Conservation (phyloP, 2,329 filamentous ascomycete genomes). For the Nigrospora osmanthi region DNA sequence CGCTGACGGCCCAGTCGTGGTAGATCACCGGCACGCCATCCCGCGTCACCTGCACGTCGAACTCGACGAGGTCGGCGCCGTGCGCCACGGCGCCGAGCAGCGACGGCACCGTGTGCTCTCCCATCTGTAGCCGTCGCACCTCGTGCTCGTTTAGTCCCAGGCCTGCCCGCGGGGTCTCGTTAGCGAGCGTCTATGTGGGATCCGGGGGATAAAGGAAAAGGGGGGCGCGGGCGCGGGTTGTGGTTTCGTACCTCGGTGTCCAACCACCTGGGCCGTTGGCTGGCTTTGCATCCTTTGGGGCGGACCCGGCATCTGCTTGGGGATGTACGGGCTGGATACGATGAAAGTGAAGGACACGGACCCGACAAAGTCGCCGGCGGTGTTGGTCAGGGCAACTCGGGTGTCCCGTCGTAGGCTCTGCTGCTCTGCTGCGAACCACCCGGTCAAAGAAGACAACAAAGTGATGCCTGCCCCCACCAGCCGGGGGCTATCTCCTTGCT, state of each 20-base stretch:
- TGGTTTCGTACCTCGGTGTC: conserved; percentile 3
- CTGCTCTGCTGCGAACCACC: conserved; percentile 5
- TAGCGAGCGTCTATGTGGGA: no score
- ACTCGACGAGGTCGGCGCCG: conserved; percentile 12
- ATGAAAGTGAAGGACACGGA: conserved; percentile 4
- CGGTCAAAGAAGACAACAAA: conserved; percentile 1
- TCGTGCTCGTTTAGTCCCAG: conserved; percentile 1
- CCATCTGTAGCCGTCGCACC: not conserved
- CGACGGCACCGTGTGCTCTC: not conserved
- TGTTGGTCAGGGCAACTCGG: conserved; percentile 1
- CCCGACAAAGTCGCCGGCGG: conserved; percentile 1
- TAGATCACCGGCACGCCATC: conserved; percentile 30
- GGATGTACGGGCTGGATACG: conserved; percentile 1
- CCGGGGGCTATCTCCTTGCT: not conserved
- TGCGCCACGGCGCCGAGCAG: not conserved
- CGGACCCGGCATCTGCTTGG: not conserved
- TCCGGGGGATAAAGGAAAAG: no score
- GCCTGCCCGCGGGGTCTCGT: not conserved
- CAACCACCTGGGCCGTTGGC: conserved; percentile 3
- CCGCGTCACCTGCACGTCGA: conserved; percentile 32
- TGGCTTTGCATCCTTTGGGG: conserved; percentile 2
- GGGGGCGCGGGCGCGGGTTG: no score
- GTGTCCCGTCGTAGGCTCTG: conserved; percentile 6
- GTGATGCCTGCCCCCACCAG: conserved; percentile 1
- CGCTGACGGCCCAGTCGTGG: conserved; percentile 32